Conservation (phyloP, 2,329 filamentous ascomycete species). For the Xylariales sp. region DNA sequence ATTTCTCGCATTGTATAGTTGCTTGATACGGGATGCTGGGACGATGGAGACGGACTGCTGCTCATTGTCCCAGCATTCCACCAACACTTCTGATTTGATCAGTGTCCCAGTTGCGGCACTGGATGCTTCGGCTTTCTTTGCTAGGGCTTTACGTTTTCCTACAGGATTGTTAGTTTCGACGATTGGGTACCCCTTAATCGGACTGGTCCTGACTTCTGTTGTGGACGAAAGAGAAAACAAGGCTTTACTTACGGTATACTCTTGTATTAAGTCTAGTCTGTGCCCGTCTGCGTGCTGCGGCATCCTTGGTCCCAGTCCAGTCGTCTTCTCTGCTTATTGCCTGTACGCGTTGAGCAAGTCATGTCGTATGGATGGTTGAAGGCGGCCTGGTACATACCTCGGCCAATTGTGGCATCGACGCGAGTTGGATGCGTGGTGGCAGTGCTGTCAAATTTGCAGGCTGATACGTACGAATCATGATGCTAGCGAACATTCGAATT, state of each 20-base stretch:
- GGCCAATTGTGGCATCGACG: slow-evolving; percentile 31
- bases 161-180: slow-evolving; percentile 17
- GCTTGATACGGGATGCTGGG: slow-evolving; percentile 26
- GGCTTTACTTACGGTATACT: slow-evolving; percentile 34
- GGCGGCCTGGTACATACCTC: slow-evolving; percentile 26
- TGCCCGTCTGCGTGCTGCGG: slow-evolving; percentile 33
- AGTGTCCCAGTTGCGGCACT: slow-evolving; percentile 14
- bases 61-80: slow-evolving; percentile 30
- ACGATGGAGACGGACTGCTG: slow-evolving; percentile 26
- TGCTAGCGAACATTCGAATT: slow-evolving; percentile 6
- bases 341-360: slow-evolving; percentile 27
- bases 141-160: slow-evolving; percentile 30
- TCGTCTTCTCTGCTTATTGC: slow-evolving; percentile 35
- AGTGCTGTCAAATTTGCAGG: slow-evolving; percentile 12
- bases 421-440: slow-evolving; percentile 24
- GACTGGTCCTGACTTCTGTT: background rate
- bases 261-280: slow-evolving; percentile 43
- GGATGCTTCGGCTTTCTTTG: slow-evolving; percentile 17
- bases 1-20: slow-evolving; percentile 25
- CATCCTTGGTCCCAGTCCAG: slow-evolving; percentile 41
- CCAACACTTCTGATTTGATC: slow-evolving; percentile 23
- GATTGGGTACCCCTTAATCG: slow-evolving; percentile 2
- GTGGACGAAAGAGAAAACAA: background rate
- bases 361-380: slow-evolving; percentile 12
- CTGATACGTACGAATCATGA: slow-evolving; percentile 19